A percentile compares a stretch with the other conserved stretches of the same genome.
phyloP scores from a whole-genome alignment of 192 early-diverging fungal genomes.

The Chytriomyces confervae region DNA sequence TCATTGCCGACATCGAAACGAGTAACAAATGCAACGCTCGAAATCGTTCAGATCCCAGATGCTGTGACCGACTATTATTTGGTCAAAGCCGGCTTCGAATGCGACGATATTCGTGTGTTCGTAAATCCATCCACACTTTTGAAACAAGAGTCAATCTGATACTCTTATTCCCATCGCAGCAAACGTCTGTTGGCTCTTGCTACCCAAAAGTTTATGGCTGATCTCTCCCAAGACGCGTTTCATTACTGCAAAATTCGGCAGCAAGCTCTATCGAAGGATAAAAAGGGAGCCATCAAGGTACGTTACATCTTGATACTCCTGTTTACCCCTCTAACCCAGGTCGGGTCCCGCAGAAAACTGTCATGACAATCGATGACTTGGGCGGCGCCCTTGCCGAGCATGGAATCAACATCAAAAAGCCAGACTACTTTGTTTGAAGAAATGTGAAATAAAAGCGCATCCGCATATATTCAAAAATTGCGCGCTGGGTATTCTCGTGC shows the following conservation, averaged over 20 bases:
- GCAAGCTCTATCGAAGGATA: constrained; percentile 68
- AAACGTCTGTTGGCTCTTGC: constrained; percentile 81
- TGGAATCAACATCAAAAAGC: constrained; percentile 94
- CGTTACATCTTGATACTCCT: not conserved
- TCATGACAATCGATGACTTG: constrained; percentile 92
- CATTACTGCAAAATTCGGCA: constrained; percentile 82
- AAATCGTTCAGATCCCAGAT: constrained; percentile 75
- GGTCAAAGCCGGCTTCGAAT: constrained; percentile 74
- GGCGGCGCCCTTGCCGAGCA: constrained; percentile 87
- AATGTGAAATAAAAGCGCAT: not conserved
- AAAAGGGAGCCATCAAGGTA: constrained; percentile 55
- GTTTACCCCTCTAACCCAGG: constrained; percentile 3
- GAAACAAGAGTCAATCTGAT: too few species aligned
- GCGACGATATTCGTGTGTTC: constrained; percentile 78
- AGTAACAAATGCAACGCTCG: too few species aligned
- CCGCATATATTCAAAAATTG: not conserved
- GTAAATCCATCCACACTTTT: not conserved
- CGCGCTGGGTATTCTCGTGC: not conserved
- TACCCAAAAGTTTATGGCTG: constrained; percentile 85
- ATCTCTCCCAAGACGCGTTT: constrained; percentile 84
- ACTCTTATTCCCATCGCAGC: constrained; percentile 32
- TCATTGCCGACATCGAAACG: not conserved
- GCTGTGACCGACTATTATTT: constrained; percentile 93
- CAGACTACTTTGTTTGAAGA: constrained; percentile 82
- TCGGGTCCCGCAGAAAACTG: constrained; percentile 59